phyloP scores from a whole-genome alignment of 192 early-diverging fungal genomes.

The Backusella parvicylindrica region DNA sequence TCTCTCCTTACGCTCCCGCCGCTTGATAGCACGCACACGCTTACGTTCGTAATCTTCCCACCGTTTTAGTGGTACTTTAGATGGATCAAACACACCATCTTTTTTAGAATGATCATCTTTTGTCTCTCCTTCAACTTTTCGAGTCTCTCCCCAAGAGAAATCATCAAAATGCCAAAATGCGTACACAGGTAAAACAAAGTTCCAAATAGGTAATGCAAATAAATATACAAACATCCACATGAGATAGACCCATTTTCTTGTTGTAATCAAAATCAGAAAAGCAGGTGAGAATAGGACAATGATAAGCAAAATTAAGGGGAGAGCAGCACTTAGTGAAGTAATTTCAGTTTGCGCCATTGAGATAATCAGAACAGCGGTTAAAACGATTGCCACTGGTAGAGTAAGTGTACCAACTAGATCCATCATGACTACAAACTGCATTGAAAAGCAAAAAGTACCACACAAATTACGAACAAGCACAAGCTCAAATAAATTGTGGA shows the following conservation, averaged over 20 bases:
- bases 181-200: conserved; percentile 88
- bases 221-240: conserved; percentile 89
- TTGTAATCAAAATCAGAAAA: conserved; percentile 85
- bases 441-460: conserved; percentile 97
- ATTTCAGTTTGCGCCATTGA: conserved; percentile 49
- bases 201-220: conserved; percentile 89
- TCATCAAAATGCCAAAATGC: conserved; percentile 96
- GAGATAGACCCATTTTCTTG: conserved; percentile 79
- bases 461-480: conserved; percentile 92
- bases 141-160: conserved; percentile 84
- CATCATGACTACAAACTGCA: conserved; percentile 79
- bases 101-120: conserved; percentile 71
- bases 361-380: conserved; percentile 64
- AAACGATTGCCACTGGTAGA: conserved; percentile 69
- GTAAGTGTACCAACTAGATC: conserved; percentile 74
- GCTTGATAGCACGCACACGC: conserved; percentile 64
- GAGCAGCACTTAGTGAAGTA: conserved; percentile 48
- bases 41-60: conserved; percentile 87
- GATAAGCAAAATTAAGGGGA: conserved; percentile 75
- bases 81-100: conserved; percentile 78
- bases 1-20: conserved; percentile 60
- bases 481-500: conserved; percentile 91
- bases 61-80: conserved; percentile 71
- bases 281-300: conserved; percentile 84
- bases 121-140: conserved; percentile 70